These are phyloP conservation scores for Brettanomyces nanus DNA, from an alignment of 805 yeast species.

Conservation along the genomic window DNA sequence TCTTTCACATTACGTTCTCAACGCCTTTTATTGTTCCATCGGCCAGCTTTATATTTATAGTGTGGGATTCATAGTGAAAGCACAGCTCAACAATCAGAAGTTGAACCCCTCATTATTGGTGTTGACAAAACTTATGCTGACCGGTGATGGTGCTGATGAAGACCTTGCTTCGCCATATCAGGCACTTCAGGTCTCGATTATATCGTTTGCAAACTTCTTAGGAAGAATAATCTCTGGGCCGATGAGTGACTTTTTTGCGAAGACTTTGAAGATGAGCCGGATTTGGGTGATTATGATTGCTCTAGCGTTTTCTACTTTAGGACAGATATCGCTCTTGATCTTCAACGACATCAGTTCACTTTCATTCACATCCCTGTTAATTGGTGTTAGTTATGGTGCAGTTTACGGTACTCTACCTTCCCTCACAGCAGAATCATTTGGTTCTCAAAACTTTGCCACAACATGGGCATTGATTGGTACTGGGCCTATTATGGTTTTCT, in stretches of 20 bases:
- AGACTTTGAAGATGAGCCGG: slow-evolving; percentile 45
- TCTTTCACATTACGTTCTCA: slow-evolving; percentile 43
- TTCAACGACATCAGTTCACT: slow-evolving; percentile 35
- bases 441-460: slow-evolving; percentile 59
- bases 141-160: slow-evolving; percentile 10
- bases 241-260: slow-evolving; percentile 50
- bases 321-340: slow-evolving; percentile 29
- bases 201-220: slow-evolving; percentile 55
- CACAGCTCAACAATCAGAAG: slow-evolving; percentile 27
- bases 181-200: slow-evolving; percentile 62
- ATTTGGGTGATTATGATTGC: slow-evolving; percentile 54
- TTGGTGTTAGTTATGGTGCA: slow-evolving; percentile 64
- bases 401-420: slow-evolving; percentile 72
- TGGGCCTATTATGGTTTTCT: slow-evolving; percentile 54
- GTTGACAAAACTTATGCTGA: slow-evolving; percentile 1
- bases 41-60: slow-evolving; percentile 70
- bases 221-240: slow-evolving; percentile 65
- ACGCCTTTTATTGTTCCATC: slow-evolving; percentile 51
- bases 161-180: slow-evolving; percentile 43
- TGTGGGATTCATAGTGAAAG: slow-evolving; percentile 63
- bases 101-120: slow-evolving; percentile 6
- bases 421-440: slow-evolving; percentile 63
- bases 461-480: slow-evolving; percentile 72
- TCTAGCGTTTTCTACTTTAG: slow-evolving; percentile 27
- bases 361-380: slow-evolving; percentile 40